These are phyloP conservation scores for Flammula alnicola DNA, from an alignment of 1,284 basidiomycete species.

Conservation along the genomic window DNA sequence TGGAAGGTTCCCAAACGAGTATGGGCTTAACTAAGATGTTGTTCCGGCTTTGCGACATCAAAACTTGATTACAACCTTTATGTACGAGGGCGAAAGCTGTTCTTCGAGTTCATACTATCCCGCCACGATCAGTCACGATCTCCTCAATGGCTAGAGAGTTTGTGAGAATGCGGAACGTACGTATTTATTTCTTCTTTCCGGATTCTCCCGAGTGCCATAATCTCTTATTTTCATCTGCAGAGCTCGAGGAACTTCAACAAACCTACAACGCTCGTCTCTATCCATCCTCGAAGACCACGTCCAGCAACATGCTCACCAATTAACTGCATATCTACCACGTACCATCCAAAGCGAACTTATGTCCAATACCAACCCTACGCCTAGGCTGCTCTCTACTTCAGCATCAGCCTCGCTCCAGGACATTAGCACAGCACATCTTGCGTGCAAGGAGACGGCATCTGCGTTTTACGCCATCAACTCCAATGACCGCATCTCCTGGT, in stretches of 20 bases:
- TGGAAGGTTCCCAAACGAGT: no score
- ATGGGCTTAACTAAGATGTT: no score
- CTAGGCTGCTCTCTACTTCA: no score
- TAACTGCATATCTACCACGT: slow-evolving; percentile 43
- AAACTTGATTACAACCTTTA: no score
- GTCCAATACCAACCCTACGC: slow-evolving; percentile 35
- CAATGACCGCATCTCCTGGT: slow-evolving; percentile 63
- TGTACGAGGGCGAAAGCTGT: no score
- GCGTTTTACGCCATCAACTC: slow-evolving; percentile 44
- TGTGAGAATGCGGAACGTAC: no score
- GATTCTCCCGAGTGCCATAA: no score
- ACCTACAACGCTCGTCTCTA: slow-evolving; percentile 56
- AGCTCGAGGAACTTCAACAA: slow-evolving; percentile 68
- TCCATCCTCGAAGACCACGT: slow-evolving; percentile 49
- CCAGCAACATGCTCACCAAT: slow-evolving; percentile 35
- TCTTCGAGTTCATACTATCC: background rate
- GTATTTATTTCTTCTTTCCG: no score
- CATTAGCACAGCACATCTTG: slow-evolving; percentile 39
- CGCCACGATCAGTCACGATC: no score
- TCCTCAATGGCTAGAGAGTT: background rate
- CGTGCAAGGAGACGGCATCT: slow-evolving; percentile 42
- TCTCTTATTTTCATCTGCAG: no score
- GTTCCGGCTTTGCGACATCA: no score
- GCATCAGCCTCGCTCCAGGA: slow-evolving; percentile 45
- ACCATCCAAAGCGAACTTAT: slow-evolving; percentile 42